Base-by-base conservation (phyloP, 1,139 yeast genomes). In the Zygoascus sp. region DNA sequence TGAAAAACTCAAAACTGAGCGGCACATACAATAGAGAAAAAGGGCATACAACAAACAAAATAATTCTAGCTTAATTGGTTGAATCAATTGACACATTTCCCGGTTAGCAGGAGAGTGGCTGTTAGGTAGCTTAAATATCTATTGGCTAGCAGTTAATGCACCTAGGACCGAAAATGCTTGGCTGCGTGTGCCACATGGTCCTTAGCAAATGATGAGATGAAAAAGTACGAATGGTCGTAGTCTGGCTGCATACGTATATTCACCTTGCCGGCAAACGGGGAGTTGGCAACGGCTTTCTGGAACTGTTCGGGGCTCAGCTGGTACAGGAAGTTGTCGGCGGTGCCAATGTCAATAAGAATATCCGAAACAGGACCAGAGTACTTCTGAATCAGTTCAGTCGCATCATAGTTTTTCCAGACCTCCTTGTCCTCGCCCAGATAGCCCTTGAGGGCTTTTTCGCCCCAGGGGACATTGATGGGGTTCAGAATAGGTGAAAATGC, bases 401-500 rank as follows among this genome's bases (percentile, higher is more conserved):
- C 96, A 63, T 92, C 97, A 63, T 89, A 85, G 54, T 76, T 67
- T 27, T 66, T 64, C 96, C 97, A 90, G 51, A 73, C 72, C 47
- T 63, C 59, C 22, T 67, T 60, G 54, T 80, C 80, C 5, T 63
- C 58, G 36, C 95, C 95, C 55, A 92, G 74, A 65, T 92, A 90
- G 46, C 83, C 84, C 5, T 75, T 69, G 60, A 90, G 90, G 48
- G 85, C 84, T 70, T 89, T 90, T 54, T 79, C 72, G 42, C 96
- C 97, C 95, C 97, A 92, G 30, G 83, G 83, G 55, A 82, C 79
- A 43, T 73, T 70, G 49, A 74, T 67, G 9, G 98, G 97, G 66
- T 88, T 86, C 40, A 80, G 69, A 55, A 92, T 86, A 48, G 98
- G 97, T 0, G 97, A 80, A 69, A 92, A 92, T 0, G 97, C 97